These are phyloP conservation scores for Termitomyces sp. DNA, from an alignment of 768 basidiomycete species.

Conservation along the genomic window DNA sequence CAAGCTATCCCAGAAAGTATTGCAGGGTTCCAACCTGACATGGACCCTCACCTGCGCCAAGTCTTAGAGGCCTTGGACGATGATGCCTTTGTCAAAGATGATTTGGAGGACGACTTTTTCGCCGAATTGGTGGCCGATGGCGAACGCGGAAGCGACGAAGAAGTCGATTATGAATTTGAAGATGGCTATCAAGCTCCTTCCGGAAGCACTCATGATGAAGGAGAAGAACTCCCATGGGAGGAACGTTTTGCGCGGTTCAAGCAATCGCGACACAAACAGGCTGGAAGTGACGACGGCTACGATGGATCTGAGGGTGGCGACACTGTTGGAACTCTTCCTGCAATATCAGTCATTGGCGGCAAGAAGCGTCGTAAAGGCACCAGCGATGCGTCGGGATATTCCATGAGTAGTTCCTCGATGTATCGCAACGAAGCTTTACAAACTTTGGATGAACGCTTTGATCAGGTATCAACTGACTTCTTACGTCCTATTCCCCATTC, in stretches of 20 bases:
- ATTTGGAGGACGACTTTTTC: slow-evolving; percentile 74
- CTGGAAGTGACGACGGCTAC: slow-evolving; percentile 47
- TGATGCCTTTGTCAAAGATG: slow-evolving; percentile 87
- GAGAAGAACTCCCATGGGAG: slow-evolving; percentile 53
- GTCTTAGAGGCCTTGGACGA: slow-evolving; percentile 93
- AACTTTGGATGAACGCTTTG: slow-evolving; percentile 90
- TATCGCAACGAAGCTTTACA: slow-evolving; percentile 86
- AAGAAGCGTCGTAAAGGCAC: slow-evolving; percentile 68
- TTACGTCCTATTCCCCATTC: neutral
- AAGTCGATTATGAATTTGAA: slow-evolving; percentile 61
- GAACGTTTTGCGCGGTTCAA: slow-evolving; percentile 81
- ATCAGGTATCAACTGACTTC: slow-evolving; percentile 54
- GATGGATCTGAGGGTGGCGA: slow-evolving; percentile 68
- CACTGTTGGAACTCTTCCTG: slow-evolving; percentile 72
- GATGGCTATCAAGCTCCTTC: slow-evolving; percentile 28
- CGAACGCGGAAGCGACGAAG: slow-evolving; percentile 59
- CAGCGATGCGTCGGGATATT: slow-evolving; percentile 90
- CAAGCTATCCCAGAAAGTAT: slow-evolving; percentile 80
- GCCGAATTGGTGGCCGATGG: slow-evolving; percentile 67
- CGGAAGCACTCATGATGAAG: slow-evolving; percentile 19
- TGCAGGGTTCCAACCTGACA: slow-evolving; percentile 88
- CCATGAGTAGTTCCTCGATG: slow-evolving; percentile 97
- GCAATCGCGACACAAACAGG: slow-evolving; percentile 44
- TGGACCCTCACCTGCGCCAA: slow-evolving; percentile 95
- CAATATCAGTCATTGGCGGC: slow-evolving; percentile 75